Evolutionary conservation across 2,329 filamentous ascomycete species (phyloP), one percentile per base, ranked within the genome.

Genomic region (Neoscytalidium dimidiatum): DNA sequence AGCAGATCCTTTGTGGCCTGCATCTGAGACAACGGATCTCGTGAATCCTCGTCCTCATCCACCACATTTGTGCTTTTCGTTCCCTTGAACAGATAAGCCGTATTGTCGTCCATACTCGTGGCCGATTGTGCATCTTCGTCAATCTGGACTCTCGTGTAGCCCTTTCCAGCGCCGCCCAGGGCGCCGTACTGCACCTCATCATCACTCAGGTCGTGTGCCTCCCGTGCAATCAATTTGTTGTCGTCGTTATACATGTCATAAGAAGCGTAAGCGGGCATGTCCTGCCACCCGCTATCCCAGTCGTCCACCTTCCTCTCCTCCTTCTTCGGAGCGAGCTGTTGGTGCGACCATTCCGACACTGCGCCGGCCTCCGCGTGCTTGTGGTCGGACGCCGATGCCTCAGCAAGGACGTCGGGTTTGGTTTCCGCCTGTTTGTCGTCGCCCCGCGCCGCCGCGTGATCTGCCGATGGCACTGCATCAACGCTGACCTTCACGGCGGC

Each of bases 171-270:
- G 29, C 94, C 94, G 26, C 94, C 94, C 0, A 97, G 84, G 14
- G 90, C 90, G 23, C 83, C 86, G 71, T 96, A 96, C 46, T 86
- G 88, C 67, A 88, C 84, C 63, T 90, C 89, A 53, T 92, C 89
- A 14, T 89, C 86, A 58, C 53, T 58, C 31, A 85, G 86, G 66
- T 90, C 87, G 43, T 85, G 82, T 66, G 90, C 90, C 70, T 96
- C 94, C 68, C 86, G 89, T 13, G 95, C 95, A 68, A 99, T 84
- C 29, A 99, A 84, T 69, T 86, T 91, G 70, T 96, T 91, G 75
- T 96, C 90, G 72, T 99, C 95, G 74, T 99, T 92, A 77, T 98
- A 99, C 69, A 97, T 91, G 78, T 98, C 94, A 75, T 95, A 96
- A 41, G 90, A 90, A 7, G 94, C 95, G 73, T 94, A 92, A 1